These are phyloP conservation scores for Syzygium jambos DNA, from an alignment of 345 rosid genomes.

Conservation along the genomic window DNA sequence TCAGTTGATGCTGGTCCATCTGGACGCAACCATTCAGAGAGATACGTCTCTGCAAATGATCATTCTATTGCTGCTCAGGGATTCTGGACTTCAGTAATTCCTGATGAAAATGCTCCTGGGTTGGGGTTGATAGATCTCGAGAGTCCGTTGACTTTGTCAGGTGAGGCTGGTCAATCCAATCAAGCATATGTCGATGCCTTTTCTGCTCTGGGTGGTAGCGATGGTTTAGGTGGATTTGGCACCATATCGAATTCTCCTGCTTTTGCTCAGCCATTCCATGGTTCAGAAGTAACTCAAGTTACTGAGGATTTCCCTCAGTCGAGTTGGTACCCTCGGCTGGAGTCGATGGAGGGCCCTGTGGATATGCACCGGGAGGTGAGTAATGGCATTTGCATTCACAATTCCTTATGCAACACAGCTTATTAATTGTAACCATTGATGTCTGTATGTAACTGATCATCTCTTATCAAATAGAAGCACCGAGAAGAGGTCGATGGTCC, in stretches of 20 bases:
- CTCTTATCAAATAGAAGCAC: no score
- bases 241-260: neutral
- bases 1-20: neutral
- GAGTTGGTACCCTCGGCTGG: fast-evolving
- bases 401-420: no score
- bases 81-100: fast-evolving
- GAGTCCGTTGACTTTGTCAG: fast-evolving
- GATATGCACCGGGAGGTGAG: neutral
- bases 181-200: neutral
- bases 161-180: neutral
- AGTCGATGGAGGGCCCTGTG: neutral
- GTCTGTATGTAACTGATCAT: no score
- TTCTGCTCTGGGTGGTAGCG: neutral
- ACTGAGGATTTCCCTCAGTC: neutral
- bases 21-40: no score
- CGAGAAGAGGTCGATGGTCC: no score
- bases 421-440: no score
- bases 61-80: neutral
- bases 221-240: neutral
- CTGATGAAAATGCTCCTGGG: neutral
- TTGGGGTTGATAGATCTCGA: neutral
- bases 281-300: fast-evolving
- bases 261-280: neutral
- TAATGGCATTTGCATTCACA: neutral
- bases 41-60: no score